Base-by-base conservation (phyloP, 2,329 filamentous ascomycete species). In the Septoria linicola region DNA sequence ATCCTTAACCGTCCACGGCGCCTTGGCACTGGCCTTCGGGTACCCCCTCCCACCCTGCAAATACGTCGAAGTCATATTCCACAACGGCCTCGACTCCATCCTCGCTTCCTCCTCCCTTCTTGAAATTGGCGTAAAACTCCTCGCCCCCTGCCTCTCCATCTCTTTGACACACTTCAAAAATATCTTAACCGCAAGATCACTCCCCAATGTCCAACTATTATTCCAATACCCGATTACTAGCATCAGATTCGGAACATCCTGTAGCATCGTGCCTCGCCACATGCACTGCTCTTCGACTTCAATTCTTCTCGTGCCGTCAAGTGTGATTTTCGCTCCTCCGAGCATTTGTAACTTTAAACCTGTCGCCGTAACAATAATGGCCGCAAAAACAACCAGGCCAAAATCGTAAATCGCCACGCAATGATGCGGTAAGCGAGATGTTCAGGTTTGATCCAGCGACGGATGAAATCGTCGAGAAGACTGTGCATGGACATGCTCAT, bases 291-390 rank as follows among this genome's bases (percentile, higher is more conserved):
- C 63, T 1, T 71, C 62, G 0, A 76, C 44, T 3, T 76, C 60
- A 16, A 81, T 45, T 0, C 63, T 71, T 61, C 40, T 84, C 64
- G 39, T 73, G 73, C 16, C 19, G 10, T 44, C 41, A 4, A 44
- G 19, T 0, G 21, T 43, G 0, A 43, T 1, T 17, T 43, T 7
- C 1, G 41, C 41, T 2, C 41, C 41, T 17, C 41, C 41, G 14
- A 43, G 41, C 41, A 43, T 43, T 21, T 43, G 41, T 1, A 43
- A 17, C 21, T 21, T 20, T 1, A 84, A 70, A 0, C 82, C 83
- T 0, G 82, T 85, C 0, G 83, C 82, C 0, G 81, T 83, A 45
- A 85, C 69, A 52, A 85, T 82, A 39, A 80, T 72, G 55, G 85
- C 82, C 0, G 81, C 74, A 43, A 32, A 27, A 43, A 43, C 5